Conservation (phyloP, 2,329 filamentous ascomycete genomes). For the Colletotrichum sansevieriae region DNA sequence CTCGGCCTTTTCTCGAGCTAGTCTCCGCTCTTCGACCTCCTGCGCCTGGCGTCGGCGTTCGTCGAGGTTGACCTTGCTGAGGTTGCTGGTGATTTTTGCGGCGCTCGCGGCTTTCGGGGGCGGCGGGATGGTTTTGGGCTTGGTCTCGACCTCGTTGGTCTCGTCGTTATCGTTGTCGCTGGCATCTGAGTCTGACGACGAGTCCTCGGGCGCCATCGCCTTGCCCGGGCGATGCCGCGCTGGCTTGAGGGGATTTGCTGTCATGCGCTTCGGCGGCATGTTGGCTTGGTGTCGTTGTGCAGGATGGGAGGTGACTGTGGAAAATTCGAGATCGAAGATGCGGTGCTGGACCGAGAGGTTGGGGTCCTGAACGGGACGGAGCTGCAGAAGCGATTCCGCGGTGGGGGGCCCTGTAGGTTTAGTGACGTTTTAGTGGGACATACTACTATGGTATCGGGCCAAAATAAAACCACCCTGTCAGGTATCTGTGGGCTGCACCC, state of each 20-base stretch:
- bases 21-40: conserved; percentile 60
- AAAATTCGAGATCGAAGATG: conserved; percentile 15
- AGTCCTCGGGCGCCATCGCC: conserved; percentile 64
- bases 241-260: conserved; percentile 86
- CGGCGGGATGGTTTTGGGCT: conserved; percentile 57
- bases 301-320: neutral
- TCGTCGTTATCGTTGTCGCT: conserved; percentile 59
- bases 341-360: conserved; percentile 8
- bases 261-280: conserved; percentile 88
- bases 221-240: conserved; percentile 91
- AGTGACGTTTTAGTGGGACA: conserved; percentile 25
- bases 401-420: conserved; percentile 31
- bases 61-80: conserved; percentile 66
- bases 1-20: conserved; percentile 64
- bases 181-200: conserved; percentile 65
- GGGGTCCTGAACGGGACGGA: conserved; percentile 5
- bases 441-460: too few species aligned
- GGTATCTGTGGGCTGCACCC: too few species aligned
- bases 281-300: conserved; percentile 28
- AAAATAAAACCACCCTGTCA: too few species aligned
- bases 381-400: conserved; percentile 26
- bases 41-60: conserved; percentile 60
- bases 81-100: conserved; percentile 67
- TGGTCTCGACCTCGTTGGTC: conserved; percentile 47
- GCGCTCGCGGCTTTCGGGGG: conserved; percentile 70